These are phyloP conservation scores for Beauveria australis DNA, from an alignment of 2,329 filamentous ascomycete genomes.

Conservation along the genomic window DNA sequence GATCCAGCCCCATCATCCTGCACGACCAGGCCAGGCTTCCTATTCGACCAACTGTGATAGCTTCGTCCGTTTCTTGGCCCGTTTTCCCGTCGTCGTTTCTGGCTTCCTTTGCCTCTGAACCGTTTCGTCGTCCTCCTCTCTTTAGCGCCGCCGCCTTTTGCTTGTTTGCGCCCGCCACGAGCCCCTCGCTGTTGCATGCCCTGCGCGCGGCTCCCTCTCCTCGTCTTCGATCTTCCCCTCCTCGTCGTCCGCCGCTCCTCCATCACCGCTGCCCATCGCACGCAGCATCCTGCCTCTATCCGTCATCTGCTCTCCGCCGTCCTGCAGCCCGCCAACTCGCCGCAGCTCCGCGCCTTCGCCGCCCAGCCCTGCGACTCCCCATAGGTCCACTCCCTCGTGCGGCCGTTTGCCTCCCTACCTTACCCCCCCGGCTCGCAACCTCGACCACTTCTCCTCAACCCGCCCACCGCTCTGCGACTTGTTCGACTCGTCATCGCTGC, in stretches of 20 bases:
- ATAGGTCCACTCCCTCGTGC: background rate
- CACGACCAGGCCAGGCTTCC: slow-evolving; percentile 14
- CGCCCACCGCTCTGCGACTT: background rate
- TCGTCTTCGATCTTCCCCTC: background rate
- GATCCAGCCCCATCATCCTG: slow-evolving; percentile 39
- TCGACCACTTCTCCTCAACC: background rate
- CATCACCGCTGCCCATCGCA: background rate
- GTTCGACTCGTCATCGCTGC: background rate
- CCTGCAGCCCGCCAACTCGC: too few relatives aligned
- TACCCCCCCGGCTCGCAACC: background rate
- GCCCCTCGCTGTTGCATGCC: background rate
- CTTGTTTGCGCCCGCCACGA: slow-evolving; percentile 3
- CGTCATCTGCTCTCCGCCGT: too few relatives aligned
- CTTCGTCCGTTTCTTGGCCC: background rate
- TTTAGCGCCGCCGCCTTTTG: background rate
- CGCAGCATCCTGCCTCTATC: too few relatives aligned
- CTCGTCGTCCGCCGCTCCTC: too few relatives aligned
- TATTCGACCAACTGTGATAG: slow-evolving; percentile 2
- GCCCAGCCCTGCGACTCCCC: background rate
- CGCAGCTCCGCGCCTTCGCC: background rate
- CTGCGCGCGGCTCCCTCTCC: too few relatives aligned
- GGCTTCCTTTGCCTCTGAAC: background rate
- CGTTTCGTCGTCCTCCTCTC: background rate
- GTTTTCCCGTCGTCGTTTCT: background rate
- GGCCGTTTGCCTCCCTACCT: background rate